Conservation (phyloP, 2,329 filamentous ascomycete genomes). For the Pseudogymnoascus sp. region DNA sequence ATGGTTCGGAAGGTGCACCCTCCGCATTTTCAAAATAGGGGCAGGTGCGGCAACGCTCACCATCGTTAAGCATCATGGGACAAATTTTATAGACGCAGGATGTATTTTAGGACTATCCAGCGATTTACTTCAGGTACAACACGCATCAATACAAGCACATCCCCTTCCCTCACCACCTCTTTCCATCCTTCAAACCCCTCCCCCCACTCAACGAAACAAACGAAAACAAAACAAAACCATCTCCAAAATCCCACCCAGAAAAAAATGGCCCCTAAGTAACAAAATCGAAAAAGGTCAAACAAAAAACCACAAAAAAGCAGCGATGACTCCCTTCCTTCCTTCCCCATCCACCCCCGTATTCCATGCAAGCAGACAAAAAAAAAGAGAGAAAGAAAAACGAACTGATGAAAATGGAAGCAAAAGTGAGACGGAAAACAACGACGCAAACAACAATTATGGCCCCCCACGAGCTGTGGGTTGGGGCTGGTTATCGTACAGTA, state of each 20-base stretch:
- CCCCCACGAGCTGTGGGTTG: neutral
- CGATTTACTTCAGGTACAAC: neutral
- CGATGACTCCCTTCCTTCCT: neutral
- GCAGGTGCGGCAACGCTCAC: too few species aligned
- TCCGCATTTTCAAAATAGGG: too few species aligned
- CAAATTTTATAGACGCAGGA: neutral
- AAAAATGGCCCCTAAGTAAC: neutral
- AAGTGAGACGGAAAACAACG: neutral
- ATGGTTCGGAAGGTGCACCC: too few species aligned
- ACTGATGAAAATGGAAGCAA: neutral
- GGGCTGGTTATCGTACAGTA: conserved; percentile 1
- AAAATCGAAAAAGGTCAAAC: neutral
- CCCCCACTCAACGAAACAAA: neutral
- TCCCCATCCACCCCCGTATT: neutral
- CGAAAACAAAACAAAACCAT: neutral
- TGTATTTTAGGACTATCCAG: neutral
- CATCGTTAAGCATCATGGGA: neutral
- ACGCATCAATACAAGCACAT: conserved; percentile 2
- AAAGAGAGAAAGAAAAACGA: neutral
- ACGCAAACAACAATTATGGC: neutral
- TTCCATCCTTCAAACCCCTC: neutral
- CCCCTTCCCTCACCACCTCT: neutral
- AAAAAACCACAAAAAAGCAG: neutral
- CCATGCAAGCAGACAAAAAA: neutral
- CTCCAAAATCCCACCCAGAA: neutral